Conservation (phyloP, 495 filamentous ascomycete species). For the Daldinia concentrica region DNA sequence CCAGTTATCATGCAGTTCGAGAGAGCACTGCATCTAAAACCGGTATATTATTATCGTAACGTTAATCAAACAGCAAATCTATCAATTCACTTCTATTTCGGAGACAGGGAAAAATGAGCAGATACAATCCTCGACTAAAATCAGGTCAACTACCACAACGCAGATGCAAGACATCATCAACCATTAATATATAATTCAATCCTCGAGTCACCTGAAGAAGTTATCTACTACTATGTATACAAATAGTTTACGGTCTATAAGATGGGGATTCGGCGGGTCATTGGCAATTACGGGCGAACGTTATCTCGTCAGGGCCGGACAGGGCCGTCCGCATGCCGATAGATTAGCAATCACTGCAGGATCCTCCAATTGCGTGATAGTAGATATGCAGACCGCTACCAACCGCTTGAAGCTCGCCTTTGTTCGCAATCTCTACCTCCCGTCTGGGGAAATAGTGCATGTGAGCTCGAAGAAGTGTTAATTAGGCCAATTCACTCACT, state of each 20-base stretch:
- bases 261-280: background rate
- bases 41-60: conserved; percentile 20
- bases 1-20: background rate
- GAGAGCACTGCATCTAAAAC: conserved; percentile 10
- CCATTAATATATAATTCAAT: background rate
- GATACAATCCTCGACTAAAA: background rate
- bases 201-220: background rate
- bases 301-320: background rate
- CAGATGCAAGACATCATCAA: background rate
- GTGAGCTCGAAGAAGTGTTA: background rate
- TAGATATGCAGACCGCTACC: conserved; percentile 20
- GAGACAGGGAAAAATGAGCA: background rate
- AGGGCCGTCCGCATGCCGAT: background rate
- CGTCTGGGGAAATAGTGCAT: background rate
- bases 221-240: background rate
- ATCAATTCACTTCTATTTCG: background rate
- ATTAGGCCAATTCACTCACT: background rate
- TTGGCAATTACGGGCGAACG: background rate
- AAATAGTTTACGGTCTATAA: background rate
- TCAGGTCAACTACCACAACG: background rate
- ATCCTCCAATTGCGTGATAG: conserved; percentile 23
- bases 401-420: background rate
- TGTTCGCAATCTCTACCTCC: background rate
- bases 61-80: background rate
- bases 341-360: conserved; percentile 11